phyloP scores from a whole-genome alignment of 805 yeast species.

The Isabelozyma pseudorhagii region DNA sequence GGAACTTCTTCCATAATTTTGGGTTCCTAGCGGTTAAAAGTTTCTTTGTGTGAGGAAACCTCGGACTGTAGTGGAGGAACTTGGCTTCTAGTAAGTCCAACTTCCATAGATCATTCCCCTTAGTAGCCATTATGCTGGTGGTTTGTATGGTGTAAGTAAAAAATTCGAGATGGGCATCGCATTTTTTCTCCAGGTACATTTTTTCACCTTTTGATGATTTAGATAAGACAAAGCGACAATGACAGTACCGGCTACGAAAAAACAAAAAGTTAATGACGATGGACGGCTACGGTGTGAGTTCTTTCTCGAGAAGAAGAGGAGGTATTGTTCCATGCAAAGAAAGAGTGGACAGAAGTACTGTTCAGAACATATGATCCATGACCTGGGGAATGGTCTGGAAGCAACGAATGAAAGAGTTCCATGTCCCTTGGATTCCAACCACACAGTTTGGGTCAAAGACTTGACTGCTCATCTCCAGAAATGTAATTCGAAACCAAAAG shows the following conservation, averaged over 20 bases:
- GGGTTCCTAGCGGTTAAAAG: constrained; percentile 44
- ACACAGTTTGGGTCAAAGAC: constrained; percentile 63
- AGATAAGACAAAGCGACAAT: neutral
- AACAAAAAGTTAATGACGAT: constrained; percentile 1
- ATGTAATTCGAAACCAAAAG: constrained; percentile 51
- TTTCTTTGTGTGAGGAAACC: constrained; percentile 49
- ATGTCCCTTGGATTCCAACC: constrained; percentile 77
- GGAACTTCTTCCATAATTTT: constrained; percentile 40
- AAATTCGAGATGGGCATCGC: constrained; percentile 2
- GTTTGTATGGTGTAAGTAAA: neutral
- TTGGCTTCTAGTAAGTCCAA: constrained; percentile 55
- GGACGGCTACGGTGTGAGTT: constrained; percentile 41
- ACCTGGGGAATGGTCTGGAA: constrained; percentile 7
- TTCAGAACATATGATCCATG: constrained; percentile 53
- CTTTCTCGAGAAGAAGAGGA: constrained; percentile 45
- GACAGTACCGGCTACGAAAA: constrained; percentile 4
- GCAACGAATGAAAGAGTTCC: constrained; percentile 46
- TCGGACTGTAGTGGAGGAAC: constrained; percentile 39
- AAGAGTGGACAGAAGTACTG: constrained; percentile 50
- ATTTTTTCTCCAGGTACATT: neutral
- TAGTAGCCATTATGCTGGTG: constrained; percentile 13
- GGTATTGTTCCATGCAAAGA: constrained; percentile 62
- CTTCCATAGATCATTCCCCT: constrained; percentile 47
- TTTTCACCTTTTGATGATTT: neutral
- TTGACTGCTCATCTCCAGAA: constrained; percentile 54